Percentiles rank a stretch among this genome's conserved stretches.
These are phyloP conservation scores for Phytophthora sansomeana DNA, from an alignment of 352 stramenopile genomes.

Conservation along the genomic window DNA sequence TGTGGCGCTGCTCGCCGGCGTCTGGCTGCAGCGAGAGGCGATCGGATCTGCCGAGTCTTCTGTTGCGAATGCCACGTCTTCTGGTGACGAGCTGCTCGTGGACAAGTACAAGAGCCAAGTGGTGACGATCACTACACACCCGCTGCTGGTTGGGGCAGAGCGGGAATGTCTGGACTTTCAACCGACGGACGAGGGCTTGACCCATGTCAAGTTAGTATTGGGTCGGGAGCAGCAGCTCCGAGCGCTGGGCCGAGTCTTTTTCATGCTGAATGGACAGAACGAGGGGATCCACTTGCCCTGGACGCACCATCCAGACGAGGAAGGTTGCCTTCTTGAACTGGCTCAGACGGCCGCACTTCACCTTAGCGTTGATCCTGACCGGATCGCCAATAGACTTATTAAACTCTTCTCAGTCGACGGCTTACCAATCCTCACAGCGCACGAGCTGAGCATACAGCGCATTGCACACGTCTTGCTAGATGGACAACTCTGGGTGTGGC, in stretches of 20 bases:
- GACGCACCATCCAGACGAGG: constrained; percentile 25
- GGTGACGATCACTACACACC: constrained; percentile 54
- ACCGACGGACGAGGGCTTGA: constrained; percentile 33
- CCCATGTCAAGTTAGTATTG: constrained; percentile 50
- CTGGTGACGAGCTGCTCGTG: constrained; percentile 28
- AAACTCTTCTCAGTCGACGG: constrained; percentile 66
- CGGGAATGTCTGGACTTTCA: constrained; percentile 39
- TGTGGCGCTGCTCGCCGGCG: constrained; percentile 45
- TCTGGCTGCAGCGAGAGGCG: constrained; percentile 22
- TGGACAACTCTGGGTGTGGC: constrained; percentile 82
- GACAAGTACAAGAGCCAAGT: constrained; percentile 72
- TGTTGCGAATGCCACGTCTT: constrained; percentile 2
- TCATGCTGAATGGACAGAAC: constrained; percentile 79
- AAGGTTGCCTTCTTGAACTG: constrained; percentile 58
- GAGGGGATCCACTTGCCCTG: constrained; percentile 58
- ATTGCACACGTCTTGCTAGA: constrained; percentile 77
- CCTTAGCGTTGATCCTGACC: constrained; percentile 56
- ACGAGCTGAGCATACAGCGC: constrained; percentile 45
- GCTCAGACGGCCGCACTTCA: constrained; percentile 41
- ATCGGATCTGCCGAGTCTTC: background rate
- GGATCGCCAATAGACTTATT: constrained; percentile 61
- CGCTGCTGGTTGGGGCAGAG: constrained; percentile 32
- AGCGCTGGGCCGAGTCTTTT: constrained; percentile 50
- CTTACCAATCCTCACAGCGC: constrained; percentile 46
- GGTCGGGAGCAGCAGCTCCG: constrained; percentile 40